Evolutionary conservation across 495 filamentous ascomycete genomes (phyloP).

Genomic region (Tuber calosporum): DNA sequence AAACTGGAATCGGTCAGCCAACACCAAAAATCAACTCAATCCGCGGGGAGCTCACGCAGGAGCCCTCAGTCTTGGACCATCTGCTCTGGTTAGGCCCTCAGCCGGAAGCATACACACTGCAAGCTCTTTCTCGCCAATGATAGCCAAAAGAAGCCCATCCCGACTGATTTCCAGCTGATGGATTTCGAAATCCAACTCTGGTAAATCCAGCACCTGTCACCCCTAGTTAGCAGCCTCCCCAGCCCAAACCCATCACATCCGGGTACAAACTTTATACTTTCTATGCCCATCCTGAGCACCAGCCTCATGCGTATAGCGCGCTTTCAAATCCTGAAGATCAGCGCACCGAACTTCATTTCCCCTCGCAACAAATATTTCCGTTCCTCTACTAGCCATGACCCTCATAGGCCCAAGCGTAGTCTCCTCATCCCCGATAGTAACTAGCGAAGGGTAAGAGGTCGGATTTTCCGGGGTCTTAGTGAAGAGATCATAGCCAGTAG

Average conservation of each 20-base stretch:
- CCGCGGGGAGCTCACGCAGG: conserved; percentile 27
- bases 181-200: conserved; percentile 39
- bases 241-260: neutral
- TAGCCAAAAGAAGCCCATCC: conserved; percentile 40
- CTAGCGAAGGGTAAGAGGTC: conserved; percentile 9
- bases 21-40: neutral
- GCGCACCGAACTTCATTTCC: conserved; percentile 39
- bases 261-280: conserved; percentile 29
- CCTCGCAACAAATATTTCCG: conserved; percentile 38
- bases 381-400: conserved; percentile 33
- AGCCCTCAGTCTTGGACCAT: conserved; percentile 27
- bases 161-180: conserved; percentile 38
- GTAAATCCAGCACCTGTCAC: conserved; percentile 31
- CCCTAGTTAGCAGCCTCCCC: conserved; percentile 12
- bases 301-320: conserved; percentile 23
- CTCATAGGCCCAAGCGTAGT: conserved; percentile 21
- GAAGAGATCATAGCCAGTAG: conserved; percentile 41
- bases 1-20: conserved; percentile 27
- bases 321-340: conserved; percentile 40
- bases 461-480: conserved; percentile 35
- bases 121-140: conserved; percentile 37
- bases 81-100: conserved; percentile 31
- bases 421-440: conserved; percentile 1
- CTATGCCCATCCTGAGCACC: conserved; percentile 32
- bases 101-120: conserved; percentile 38